Evolutionary conservation across 257 asterid species (phyloP).

Genomic region (Ligustrum vulgare): DNA sequence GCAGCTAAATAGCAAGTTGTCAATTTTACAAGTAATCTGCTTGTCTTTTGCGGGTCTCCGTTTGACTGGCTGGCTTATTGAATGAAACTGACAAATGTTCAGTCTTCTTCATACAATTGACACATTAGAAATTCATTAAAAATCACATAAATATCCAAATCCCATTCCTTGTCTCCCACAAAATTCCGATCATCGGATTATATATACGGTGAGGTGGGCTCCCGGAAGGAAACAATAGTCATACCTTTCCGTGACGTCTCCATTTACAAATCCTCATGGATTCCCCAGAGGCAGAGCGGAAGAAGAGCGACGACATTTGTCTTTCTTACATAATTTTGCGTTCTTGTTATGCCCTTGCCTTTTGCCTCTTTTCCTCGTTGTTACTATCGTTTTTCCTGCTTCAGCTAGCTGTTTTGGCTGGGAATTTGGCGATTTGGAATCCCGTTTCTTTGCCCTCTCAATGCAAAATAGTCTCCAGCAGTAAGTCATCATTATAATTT

Average conservation of each 20-base stretch:
- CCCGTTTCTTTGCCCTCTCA: conserved; percentile 79
- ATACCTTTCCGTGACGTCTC: not conserved
- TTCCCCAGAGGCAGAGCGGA: conserved; percentile 44
- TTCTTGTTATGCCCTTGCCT: conserved; percentile 36
- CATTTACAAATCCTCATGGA: conserved; percentile 41
- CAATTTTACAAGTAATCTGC: too few species aligned
- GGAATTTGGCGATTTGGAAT: conserved; percentile 63
- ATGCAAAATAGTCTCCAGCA: conserved; percentile 83
- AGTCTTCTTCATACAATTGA: not conserved
- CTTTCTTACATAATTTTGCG: conserved; percentile 38
- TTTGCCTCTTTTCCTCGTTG: conserved; percentile 41
- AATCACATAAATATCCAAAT: not conserved
- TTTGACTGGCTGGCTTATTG: not conserved
- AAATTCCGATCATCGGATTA: conserved; percentile 58
- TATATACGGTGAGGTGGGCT: conserved; percentile 54
- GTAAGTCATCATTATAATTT: conserved; percentile 43
- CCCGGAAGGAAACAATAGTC: not conserved
- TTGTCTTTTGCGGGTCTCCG: too few species aligned
- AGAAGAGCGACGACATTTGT: conserved; percentile 23
- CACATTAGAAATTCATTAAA: not conserved
- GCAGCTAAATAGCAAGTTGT: too few species aligned
- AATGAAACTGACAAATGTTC: not conserved
- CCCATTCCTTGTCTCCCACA: not conserved
- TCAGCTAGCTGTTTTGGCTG: conserved; percentile 58
- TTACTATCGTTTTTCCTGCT: conserved; percentile 48